Evolutionary conservation across 2,329 filamentous ascomycete genomes (phyloP).

Genomic region (Penicillium sp.): DNA sequence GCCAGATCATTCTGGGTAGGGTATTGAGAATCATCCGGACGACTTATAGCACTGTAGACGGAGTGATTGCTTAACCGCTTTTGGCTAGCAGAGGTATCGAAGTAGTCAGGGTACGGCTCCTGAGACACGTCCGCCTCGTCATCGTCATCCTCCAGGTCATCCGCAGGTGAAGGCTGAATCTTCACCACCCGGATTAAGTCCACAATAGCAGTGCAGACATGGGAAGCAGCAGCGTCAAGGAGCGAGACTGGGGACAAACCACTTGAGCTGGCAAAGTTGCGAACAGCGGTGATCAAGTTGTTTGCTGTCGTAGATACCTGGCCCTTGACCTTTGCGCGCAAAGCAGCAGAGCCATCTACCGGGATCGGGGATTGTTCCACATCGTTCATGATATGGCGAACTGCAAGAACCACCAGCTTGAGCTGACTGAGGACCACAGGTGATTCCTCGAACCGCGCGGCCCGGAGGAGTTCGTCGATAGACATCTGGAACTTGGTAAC

Average conservation of each 20-base stretch:
- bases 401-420: conserved; percentile 77
- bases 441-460: conserved; percentile 69
- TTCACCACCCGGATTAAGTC: conserved; percentile 81
- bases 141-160: conserved; percentile 73
- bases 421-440: conserved; percentile 76
- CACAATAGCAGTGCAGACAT: conserved; percentile 79
- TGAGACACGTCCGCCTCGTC: conserved; percentile 63
- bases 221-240: conserved; percentile 86
- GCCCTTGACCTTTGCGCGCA: conserved; percentile 68
- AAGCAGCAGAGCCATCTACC: conserved; percentile 54
- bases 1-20: conserved; percentile 27
- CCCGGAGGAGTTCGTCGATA: conserved; percentile 82
- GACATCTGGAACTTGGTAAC: conserved; percentile 93
- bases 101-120: conserved; percentile 65
- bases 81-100: conserved; percentile 53
- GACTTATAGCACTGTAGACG: conserved; percentile 69
- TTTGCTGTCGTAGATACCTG: conserved; percentile 91
- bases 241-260: conserved; percentile 91
- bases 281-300: conserved; percentile 89
- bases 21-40: conserved; percentile 47
- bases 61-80: conserved; percentile 60
- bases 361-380: conserved; percentile 59
- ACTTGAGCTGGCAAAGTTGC: conserved; percentile 78
- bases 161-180: conserved; percentile 69
- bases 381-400: conserved; percentile 80